Evolutionary conservation across 768 basidiomycete genomes (phyloP).

Genomic region (Clavulina sp.): DNA sequence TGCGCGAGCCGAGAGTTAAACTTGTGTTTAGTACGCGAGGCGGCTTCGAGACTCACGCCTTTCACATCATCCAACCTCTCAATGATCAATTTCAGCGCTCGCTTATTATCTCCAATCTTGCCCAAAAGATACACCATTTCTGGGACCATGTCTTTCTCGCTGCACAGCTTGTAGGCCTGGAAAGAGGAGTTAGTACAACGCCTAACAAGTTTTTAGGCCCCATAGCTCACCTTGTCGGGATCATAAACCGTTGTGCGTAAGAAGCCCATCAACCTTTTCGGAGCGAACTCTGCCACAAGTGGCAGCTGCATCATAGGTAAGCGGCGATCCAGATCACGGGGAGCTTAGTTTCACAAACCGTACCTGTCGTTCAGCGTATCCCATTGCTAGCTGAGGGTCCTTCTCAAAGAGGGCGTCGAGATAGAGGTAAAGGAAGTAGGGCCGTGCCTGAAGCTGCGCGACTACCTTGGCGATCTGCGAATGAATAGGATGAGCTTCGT

Average conservation of each 20-base stretch:
- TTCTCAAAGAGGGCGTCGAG: conserved; percentile 78
- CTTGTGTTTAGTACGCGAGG: not conserved
- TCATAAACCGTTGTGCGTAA: conserved; percentile 77
- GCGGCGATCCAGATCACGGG: not conserved
- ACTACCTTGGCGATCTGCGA: conserved; percentile 75
- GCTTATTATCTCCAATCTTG: conserved; percentile 94
- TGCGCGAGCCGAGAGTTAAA: not conserved
- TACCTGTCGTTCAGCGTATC: conserved; percentile 75
- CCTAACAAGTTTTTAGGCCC: not conserved
- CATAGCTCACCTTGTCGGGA: conserved; percentile 49
- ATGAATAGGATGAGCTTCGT: not conserved
- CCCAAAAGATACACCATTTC: conserved; percentile 98
- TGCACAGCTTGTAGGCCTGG: conserved; percentile 76
- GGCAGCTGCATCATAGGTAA: conserved; percentile 37
- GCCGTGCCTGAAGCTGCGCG: conserved; percentile 56
- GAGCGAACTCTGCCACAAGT: conserved; percentile 80
- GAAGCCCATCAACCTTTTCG: conserved; percentile 69
- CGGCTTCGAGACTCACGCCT: conserved; percentile 31
- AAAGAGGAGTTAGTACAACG: not conserved
- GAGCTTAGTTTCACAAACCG: conserved; percentile 5
- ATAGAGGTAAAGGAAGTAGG: conserved; percentile 81
- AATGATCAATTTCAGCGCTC: conserved; percentile 86
- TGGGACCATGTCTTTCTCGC: conserved; percentile 66
- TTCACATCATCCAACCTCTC: conserved; percentile 87
- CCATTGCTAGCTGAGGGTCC: conserved; percentile 61